These are phyloP conservation scores for Atkinsonella hypoxylon DNA, from an alignment of 2,329 filamentous ascomycete species.

Conservation along the genomic window DNA sequence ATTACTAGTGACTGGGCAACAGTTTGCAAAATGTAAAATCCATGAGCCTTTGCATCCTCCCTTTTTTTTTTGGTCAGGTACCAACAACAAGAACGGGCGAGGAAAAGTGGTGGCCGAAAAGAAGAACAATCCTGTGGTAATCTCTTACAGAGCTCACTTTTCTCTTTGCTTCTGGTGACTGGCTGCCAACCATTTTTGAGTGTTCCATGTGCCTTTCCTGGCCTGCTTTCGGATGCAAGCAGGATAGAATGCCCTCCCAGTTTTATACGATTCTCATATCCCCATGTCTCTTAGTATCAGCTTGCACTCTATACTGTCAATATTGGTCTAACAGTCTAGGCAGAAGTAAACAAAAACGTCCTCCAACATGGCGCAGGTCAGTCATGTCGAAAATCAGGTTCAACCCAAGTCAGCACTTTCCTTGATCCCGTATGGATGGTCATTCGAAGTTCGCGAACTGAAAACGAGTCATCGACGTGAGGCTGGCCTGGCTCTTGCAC, in stretches of 20 bases:
- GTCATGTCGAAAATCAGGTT: slow-evolving; percentile 1
- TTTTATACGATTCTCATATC: background rate
- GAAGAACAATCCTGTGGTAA: slow-evolving; percentile 2
- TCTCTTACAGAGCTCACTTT: background rate
- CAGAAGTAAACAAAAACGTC: slow-evolving; percentile 8
- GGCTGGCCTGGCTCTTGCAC: slow-evolving; percentile 59
- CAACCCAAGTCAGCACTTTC: slow-evolving; percentile 21
- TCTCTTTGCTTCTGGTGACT: slow-evolving; percentile 1
- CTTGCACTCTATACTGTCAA: background rate
- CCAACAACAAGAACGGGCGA: background rate
- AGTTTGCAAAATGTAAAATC: slow-evolving; percentile 7
- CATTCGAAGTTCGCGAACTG: slow-evolving; percentile 48
- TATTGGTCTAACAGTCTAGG: slow-evolving; percentile 5
- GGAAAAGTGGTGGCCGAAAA: slow-evolving; percentile 2
- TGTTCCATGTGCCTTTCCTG: slow-evolving; percentile 2
- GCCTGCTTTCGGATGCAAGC: slow-evolving; percentile 4
- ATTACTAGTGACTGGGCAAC: slow-evolving; percentile 6
- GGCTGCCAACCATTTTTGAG: slow-evolving; percentile 4
- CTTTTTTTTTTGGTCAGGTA: background rate
- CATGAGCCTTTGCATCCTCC: background rate
- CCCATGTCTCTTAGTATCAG: background rate
- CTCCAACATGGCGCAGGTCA: slow-evolving; percentile 7
- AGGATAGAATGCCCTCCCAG: background rate
- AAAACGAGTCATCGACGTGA: slow-evolving; percentile 56
- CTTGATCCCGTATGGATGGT: slow-evolving; percentile 40